These are phyloP conservation scores for Chrysoporthe austroafricana DNA, from an alignment of 2,329 filamentous ascomycete species.

Conservation along the genomic window DNA sequence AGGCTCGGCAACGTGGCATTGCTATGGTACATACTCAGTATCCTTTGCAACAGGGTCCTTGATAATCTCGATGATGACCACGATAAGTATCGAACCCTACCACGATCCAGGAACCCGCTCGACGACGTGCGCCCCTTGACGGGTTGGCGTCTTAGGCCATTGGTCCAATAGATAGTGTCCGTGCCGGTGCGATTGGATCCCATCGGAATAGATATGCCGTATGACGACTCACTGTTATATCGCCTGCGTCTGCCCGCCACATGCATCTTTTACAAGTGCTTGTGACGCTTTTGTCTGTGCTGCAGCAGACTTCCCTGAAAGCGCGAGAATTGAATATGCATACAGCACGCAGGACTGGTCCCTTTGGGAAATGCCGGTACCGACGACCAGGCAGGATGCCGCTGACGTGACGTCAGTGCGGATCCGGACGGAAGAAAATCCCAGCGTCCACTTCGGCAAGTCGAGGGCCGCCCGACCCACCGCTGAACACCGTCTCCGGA, in stretches of 20 bases:
- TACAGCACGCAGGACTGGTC: neutral
- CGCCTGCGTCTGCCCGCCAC: neutral
- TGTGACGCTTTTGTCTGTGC: neutral
- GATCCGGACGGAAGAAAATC: constrained; percentile 10
- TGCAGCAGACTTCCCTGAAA: neutral
- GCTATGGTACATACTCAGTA: constrained; percentile 4
- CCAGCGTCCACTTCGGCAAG: neutral
- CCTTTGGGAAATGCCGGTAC: constrained; percentile 7
- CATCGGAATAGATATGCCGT: neutral
- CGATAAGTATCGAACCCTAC: constrained; percentile 17
- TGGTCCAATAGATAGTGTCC: neutral
- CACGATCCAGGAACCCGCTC: constrained; percentile 25
- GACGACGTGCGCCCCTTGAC: neutral
- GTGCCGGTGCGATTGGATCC: constrained; percentile 11
- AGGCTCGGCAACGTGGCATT: constrained; percentile 18
- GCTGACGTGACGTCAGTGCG: constrained; percentile 24
- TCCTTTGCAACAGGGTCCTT: constrained; percentile 4
- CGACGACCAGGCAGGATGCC: neutral
- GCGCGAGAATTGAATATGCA: neutral
- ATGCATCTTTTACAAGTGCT: neutral
- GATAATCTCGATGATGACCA: constrained; percentile 12
- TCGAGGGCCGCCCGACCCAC: neutral
- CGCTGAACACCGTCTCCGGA: neutral
- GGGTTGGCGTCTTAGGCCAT: neutral
- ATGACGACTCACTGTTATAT: neutral